Percentiles rank a stretch among this genome's conserved stretches.
These are phyloP conservation scores for Rhododendron griersonianum DNA, from an alignment of 148 eudicot genomes.

Conservation along the genomic window DNA sequence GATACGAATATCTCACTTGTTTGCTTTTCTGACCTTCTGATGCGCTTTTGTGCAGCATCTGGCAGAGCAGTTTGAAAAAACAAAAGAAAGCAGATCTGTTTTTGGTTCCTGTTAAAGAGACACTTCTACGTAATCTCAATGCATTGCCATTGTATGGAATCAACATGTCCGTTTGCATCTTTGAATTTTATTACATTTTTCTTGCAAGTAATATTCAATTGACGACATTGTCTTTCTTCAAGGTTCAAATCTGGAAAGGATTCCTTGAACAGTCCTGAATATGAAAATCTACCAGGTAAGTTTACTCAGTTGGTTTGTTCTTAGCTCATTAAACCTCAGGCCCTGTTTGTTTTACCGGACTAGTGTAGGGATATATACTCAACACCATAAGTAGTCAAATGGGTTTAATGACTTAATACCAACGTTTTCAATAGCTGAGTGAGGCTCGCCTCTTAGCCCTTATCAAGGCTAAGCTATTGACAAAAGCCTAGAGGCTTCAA, in stretches of 20 bases:
- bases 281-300: constrained; percentile 49
- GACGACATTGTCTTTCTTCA: constrained; percentile 19
- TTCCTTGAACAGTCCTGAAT: constrained; percentile 16
- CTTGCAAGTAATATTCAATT: neutral
- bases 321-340: neutral
- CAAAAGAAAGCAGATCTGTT: constrained; percentile 26
- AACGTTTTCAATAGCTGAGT: neutral
- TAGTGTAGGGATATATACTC: neutral
- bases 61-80: constrained; percentile 23
- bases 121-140: constrained; percentile 24
- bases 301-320: constrained; percentile 2
- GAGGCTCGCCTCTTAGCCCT: neutral
- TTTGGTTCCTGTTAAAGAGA: constrained; percentile 19
- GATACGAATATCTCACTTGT: neutral
- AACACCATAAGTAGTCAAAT: neutral
- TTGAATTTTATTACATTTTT: neutral
- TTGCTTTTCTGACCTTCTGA: constrained; percentile 4
- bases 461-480: neutral
- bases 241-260: constrained; percentile 41
- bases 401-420: neutral
- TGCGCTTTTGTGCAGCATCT: constrained; percentile 27
- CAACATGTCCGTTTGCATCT: neutral
- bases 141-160: constrained; percentile 32
- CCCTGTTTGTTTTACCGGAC: neutral
- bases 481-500: neutral